phyloP scores from a whole-genome alignment of 2,329 filamentous ascomycete genomes.

The Paramyrothecium roridum region DNA sequence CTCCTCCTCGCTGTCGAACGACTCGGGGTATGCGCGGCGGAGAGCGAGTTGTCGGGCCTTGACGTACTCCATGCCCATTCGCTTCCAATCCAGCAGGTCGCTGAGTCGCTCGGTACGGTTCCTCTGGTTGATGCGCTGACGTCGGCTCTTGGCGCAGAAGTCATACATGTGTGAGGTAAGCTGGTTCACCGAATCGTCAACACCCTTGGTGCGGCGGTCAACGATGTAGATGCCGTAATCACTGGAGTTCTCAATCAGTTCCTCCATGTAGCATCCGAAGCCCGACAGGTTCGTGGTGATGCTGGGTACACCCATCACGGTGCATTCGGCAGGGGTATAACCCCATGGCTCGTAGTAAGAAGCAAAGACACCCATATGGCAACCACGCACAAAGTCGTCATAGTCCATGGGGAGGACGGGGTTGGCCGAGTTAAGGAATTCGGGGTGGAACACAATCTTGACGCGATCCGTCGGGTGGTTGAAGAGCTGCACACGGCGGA shows the following conservation, averaged over 20 bases:
- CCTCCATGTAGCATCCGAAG: slow-evolving; percentile 99
- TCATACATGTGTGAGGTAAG: slow-evolving; percentile 86
- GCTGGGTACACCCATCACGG: slow-evolving; percentile 97
- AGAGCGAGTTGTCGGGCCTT: slow-evolving; percentile 93
- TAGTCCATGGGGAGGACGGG: slow-evolving; percentile 95
- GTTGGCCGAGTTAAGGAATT: slow-evolving; percentile 94
- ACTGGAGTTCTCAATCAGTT: slow-evolving; percentile 94
- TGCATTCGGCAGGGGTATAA: slow-evolving; percentile 97
- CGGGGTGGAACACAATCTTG: slow-evolving; percentile 97
- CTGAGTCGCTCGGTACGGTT: slow-evolving; percentile 94
- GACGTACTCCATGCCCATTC: slow-evolving; percentile 99
- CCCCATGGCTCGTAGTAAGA: slow-evolving; percentile 99
- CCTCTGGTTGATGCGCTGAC: slow-evolving; percentile 97
- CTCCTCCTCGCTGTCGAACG: slow-evolving; percentile 77
- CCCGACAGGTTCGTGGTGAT: slow-evolving; percentile 98
- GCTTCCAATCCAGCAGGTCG: slow-evolving; percentile 96
- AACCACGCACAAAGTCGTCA: slow-evolving; percentile 96
- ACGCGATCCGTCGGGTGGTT: slow-evolving; percentile 93
- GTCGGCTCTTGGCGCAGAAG: slow-evolving; percentile 86
- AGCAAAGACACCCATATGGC: slow-evolving; percentile 90
- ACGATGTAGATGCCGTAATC: slow-evolving; percentile 99
- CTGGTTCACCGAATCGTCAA: slow-evolving; percentile 97
- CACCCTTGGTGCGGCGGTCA: slow-evolving; percentile 88
- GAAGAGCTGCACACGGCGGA: slow-evolving; percentile 93
- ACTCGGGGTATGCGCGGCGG: slow-evolving; percentile 83